These are phyloP conservation scores for Mortierella sp. DNA, from an alignment of 371 early-diverging fungal genomes.

Conservation along the genomic window DNA sequence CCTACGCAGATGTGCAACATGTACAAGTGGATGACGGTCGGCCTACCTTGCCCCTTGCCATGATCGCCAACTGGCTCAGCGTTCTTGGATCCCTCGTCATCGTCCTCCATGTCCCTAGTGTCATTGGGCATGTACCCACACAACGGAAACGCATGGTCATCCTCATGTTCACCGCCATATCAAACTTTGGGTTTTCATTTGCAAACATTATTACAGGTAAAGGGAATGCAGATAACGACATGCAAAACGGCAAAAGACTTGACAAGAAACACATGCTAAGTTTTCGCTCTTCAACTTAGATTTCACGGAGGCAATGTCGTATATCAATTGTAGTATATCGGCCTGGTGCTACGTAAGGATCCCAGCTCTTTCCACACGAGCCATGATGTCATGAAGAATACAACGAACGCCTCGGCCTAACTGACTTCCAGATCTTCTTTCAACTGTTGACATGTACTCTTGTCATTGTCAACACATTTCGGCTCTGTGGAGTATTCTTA, in stretches of 20 bases:
- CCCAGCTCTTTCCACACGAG: background rate
- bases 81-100: constrained; percentile 31
- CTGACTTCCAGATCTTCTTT: constrained; percentile 47
- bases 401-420: too few species aligned
- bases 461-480: constrained; percentile 45
- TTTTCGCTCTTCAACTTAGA: constrained; percentile 11
- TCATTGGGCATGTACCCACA: constrained; percentile 22
- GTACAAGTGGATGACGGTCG: background rate
- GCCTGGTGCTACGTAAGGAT: constrained; percentile 52
- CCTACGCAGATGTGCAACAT: too few species aligned
- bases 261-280: too few species aligned
- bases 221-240: too few species aligned
- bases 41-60: background rate
- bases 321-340: constrained; percentile 18
- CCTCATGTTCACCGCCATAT: constrained; percentile 36
- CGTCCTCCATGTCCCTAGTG: constrained; percentile 26
- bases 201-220: constrained; percentile 39
- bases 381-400: too few species aligned
- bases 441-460: constrained; percentile 42
- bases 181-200: constrained; percentile 40
- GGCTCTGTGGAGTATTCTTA: constrained; percentile 48
- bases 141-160: constrained; percentile 41
- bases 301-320: constrained; percentile 3
- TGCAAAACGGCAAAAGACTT: too few species aligned
- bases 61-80: constrained; percentile 37